These are phyloP conservation scores for Aspergillus leporis DNA, from an alignment of 495 filamentous ascomycete species.

Conservation along the genomic window DNA sequence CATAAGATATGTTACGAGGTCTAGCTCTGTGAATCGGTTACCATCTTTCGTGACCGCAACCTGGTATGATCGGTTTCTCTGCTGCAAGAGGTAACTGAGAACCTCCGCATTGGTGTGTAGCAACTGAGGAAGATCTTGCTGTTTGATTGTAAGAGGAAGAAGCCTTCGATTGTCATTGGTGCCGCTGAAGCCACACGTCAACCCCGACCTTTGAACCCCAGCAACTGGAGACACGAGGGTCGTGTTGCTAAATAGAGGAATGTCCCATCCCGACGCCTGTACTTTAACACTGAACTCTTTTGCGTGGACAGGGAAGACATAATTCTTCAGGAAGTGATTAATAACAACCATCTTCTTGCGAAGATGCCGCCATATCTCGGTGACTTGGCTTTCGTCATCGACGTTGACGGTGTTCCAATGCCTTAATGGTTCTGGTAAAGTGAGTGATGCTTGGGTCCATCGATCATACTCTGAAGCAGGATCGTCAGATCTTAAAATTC, in stretches of 20 bases:
- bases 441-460: slow-evolving; percentile 46
- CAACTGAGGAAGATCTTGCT: slow-evolving; percentile 57
- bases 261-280: slow-evolving; percentile 68
- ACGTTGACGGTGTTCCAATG: slow-evolving; percentile 60
- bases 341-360: slow-evolving; percentile 50
- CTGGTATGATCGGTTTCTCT: slow-evolving; percentile 16
- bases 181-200: slow-evolving; percentile 68
- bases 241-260: slow-evolving; percentile 29
- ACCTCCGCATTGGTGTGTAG: slow-evolving; percentile 65
- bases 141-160: slow-evolving; percentile 56
- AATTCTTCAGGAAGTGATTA: slow-evolving; percentile 59
- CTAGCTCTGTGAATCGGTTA: neutral
- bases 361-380: slow-evolving; percentile 51
- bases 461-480: slow-evolving; percentile 52
- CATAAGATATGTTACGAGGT: slow-evolving; percentile 56
- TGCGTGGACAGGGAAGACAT: slow-evolving; percentile 65
- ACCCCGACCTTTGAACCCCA: neutral
- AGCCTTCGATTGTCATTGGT: slow-evolving; percentile 64
- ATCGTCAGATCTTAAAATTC: slow-evolving; percentile 57
- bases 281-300: slow-evolving; percentile 64
- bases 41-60: neutral
- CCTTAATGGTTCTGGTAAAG: slow-evolving; percentile 40
- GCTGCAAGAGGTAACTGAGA: slow-evolving; percentile 51
- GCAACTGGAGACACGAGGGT: neutral
- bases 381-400: slow-evolving; percentile 46